phyloP scores from a whole-genome alignment of 2,329 filamentous ascomycete genomes.

The Samsoniella hepiali region DNA sequence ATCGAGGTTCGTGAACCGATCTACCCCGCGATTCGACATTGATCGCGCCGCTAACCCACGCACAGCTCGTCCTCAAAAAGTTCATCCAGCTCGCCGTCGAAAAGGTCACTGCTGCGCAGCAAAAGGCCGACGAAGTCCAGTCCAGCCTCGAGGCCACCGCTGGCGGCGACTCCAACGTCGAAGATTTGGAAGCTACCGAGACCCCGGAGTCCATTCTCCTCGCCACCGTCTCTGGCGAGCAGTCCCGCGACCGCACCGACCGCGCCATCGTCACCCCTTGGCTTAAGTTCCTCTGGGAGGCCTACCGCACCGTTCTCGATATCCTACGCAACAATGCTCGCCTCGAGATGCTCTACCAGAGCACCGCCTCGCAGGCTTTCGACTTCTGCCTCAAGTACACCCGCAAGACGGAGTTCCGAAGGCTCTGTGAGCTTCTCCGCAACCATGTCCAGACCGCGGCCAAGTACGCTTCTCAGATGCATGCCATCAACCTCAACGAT shows the following conservation, averaged over 20 bases:
- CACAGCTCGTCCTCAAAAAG: slow-evolving; percentile 83
- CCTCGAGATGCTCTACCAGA: slow-evolving; percentile 96
- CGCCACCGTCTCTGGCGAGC: slow-evolving; percentile 95
- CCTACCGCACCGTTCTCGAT: slow-evolving; percentile 95
- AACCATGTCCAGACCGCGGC: slow-evolving; percentile 99
- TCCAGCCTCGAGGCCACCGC: slow-evolving; percentile 72
- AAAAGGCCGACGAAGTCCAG: slow-evolving; percentile 94
- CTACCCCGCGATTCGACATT: background rate
- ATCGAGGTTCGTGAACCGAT: slow-evolving; percentile 67
- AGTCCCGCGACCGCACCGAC: slow-evolving; percentile 95
- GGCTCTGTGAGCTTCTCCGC: slow-evolving; percentile 94
- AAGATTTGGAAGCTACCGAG: slow-evolving; percentile 94
- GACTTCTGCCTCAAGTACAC: slow-evolving; percentile 98
- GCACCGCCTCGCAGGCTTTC: slow-evolving; percentile 95
- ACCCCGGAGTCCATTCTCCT: slow-evolving; percentile 97
- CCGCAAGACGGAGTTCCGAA: slow-evolving; percentile 97
- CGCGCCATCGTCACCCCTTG: slow-evolving; percentile 97
- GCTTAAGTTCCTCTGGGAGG: slow-evolving; percentile 99
- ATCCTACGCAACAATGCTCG: slow-evolving; percentile 99
- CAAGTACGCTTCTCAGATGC: slow-evolving; percentile 99
- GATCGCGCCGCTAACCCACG: slow-evolving; percentile 21
- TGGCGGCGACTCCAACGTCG: slow-evolving; percentile 63
- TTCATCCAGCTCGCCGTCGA: slow-evolving; percentile 96
- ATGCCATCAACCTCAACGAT: slow-evolving; percentile 97
- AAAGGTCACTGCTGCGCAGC: slow-evolving; percentile 93